Evolutionary conservation across 495 filamentous ascomycete genomes (phyloP), one percentile per base, ranked within the genome.

Genomic region (Cercophora sp.): DNA sequence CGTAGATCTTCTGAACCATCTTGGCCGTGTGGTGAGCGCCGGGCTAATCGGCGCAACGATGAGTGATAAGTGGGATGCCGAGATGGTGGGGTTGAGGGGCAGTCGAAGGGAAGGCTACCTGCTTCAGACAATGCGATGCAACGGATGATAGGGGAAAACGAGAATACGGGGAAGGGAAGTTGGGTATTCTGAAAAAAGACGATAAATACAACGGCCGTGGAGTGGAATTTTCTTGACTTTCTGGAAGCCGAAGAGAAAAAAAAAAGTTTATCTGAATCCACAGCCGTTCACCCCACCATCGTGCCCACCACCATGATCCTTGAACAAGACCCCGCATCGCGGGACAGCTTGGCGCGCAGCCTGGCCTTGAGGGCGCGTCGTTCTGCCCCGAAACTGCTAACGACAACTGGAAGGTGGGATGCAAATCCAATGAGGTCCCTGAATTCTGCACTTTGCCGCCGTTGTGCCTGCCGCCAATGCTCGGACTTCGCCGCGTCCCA

Each of bases 1-100:
- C 85, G 70, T 95, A 96, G 60, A 89, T 70, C 67, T 96, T 95
- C 69, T 92, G 79, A 40, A 87, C 79, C 87, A 96, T 95, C 51
- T 68, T 70, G 63, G 43, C 58, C 52, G 45, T 26, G 60, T 40
- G 23, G 31, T n/a, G 27, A 20, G 44, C 41, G 41, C 22, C 41
- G 42, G 42, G 19, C 29, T 15, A 19, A 11, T 26, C 41, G 24
- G 11, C 26, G 31, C 39, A 22, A 15, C 27, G 31, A 13, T 16
- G 31, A 22, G 44, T 18, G 41, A 39, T 16, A 6, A 11, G 24
- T 26, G 24, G 18, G 52, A 24, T 20, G 25, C n/a, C 18, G 25
- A 3, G 41, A 43, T 48, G 45, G 45, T 32, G 51, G 41, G 51
- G 56, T 51, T 43, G 48, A 44, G 0, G 23, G 19, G 20, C 10